A percentile compares a stretch with the other conserved stretches of the same genome.
Evolutionary conservation across 2,329 filamentous ascomycete genomes (phyloP).

Genomic region (Talaromyces marneffei): DNA sequence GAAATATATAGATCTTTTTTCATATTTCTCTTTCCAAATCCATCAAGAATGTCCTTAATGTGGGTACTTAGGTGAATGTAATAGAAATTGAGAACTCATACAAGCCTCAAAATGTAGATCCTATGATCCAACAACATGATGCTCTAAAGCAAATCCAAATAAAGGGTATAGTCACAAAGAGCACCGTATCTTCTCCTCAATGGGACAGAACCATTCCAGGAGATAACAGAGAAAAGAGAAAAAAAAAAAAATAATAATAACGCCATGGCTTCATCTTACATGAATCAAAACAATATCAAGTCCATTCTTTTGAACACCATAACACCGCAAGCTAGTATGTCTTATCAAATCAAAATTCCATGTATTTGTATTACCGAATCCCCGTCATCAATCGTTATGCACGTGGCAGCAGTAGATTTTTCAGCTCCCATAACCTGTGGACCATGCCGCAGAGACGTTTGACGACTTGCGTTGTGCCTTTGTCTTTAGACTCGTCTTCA

Average conservation of each 20-base stretch:
- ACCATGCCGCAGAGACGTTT: conserved; percentile 65
- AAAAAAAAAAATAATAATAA: too few species aligned
- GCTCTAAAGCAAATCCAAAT: background rate
- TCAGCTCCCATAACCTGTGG: conserved; percentile 47
- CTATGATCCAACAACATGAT: background rate
- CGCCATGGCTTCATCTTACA: conserved; percentile 13
- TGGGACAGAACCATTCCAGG: background rate
- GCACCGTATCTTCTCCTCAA: background rate
- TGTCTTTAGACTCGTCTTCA: conserved; percentile 57
- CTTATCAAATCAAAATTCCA: conserved; percentile 1
- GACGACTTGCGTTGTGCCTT: conserved; percentile 69
- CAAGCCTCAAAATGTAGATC: background rate
- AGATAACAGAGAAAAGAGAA: conserved; percentile 6
- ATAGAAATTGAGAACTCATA: background rate
- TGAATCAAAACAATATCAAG: background rate
- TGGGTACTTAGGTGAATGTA: background rate
- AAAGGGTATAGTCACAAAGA: conserved; percentile 3
- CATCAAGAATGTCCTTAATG: background rate
- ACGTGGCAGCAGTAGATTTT: conserved; percentile 15
- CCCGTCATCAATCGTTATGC: conserved; percentile 7
- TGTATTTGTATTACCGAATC: background rate
- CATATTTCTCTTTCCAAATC: background rate
- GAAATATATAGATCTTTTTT: background rate
- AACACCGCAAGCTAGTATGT: conserved; percentile 13
- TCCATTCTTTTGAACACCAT: conserved; percentile 10